Evolutionary conservation across 2,329 filamentous ascomycete genomes (phyloP), one percentile per base, ranked within the genome.

Genomic region (Cladophialophora bantiana): DNA sequence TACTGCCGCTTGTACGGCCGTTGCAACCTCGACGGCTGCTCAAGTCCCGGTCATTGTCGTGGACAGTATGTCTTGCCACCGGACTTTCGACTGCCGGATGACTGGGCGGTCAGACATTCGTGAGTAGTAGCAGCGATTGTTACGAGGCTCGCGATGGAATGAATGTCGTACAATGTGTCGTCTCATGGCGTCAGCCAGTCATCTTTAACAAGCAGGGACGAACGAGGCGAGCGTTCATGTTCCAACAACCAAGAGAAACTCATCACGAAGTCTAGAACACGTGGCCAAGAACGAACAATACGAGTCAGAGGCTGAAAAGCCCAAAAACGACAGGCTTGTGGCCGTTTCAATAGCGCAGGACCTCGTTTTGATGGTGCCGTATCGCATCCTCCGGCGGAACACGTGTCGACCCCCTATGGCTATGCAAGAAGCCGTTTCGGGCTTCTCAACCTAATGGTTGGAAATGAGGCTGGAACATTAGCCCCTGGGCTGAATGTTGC

Each of bases 1-100:
- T 83, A 83, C 69, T 83, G 81, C 73, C 77, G 77, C 9, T 64
- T 83, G 10, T 83, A 82, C 71, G 79, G 80, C 0, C 73, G 76
- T 4, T 82, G 81, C 67, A 68, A 75, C 72, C 67, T 80, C n/a
- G 59, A 70, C n/a, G 65, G 72, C 35, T 79, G 79, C 64, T 69
- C 64, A 0, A 73, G 58, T 32, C 71, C 74, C 1, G 79, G 74
- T 3, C 74, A 68, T 55, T 82, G 80, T 69, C 40, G 65, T 36
- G 80, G 78, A 9, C 78, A 81, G 68, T 83, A 82, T 72, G 62
- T 61, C 5, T 42, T 82, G 18, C 80, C 80, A 15, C 72, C 73
- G 18, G 69, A 77, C 36, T 79, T 76, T 65, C 75, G 71, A 53
- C 71, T 82, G 5, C 79, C 80, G 6, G 73, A 74, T 55, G 71